Percentiles rank a stretch among this genome's conserved stretches.
Evolutionary conservation across 2,329 filamentous ascomycete species (phyloP).

Genomic region (Huntiella savannae): DNA sequence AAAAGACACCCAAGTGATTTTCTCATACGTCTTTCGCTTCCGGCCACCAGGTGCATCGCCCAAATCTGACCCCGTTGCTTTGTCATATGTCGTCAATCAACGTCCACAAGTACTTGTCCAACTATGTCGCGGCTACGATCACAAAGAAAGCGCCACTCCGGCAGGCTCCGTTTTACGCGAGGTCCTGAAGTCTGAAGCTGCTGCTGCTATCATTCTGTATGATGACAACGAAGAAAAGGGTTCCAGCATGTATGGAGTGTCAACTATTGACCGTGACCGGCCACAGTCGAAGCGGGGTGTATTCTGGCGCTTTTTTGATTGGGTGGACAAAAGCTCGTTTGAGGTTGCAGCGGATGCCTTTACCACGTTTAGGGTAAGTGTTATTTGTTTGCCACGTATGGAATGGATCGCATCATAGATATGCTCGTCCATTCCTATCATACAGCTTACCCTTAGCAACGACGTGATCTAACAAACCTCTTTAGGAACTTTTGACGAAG

Average conservation of each 20-base stretch:
- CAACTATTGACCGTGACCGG: slow-evolving; percentile 55
- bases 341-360: slow-evolving; percentile 96
- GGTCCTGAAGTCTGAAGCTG: slow-evolving; percentile 73
- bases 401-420: background rate
- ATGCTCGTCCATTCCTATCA: background rate
- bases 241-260: slow-evolving; percentile 56
- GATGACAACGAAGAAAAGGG: slow-evolving; percentile 60
- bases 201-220: slow-evolving; percentile 79
- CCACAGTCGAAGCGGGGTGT: slow-evolving; percentile 64
- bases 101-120: slow-evolving; percentile 75
- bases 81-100: slow-evolving; percentile 75
- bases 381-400: background rate
- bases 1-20: slow-evolving; percentile 89
- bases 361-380: slow-evolving; percentile 73
- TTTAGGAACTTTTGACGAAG: slow-evolving; percentile 74
- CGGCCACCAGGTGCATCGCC: slow-evolving; percentile 48
- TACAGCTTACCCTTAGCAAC: background rate
- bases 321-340: slow-evolving; percentile 92
- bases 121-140: slow-evolving; percentile 73
- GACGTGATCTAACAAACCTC: background rate
- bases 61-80: slow-evolving; percentile 59
- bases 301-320: slow-evolving; percentile 93
- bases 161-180: slow-evolving; percentile 81
- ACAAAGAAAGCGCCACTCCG: slow-evolving; percentile 77
- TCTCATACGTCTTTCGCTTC: slow-evolving; percentile 87